Evolutionary conservation across 1,284 basidiomycete species (phyloP).

Genomic region (Pholiota adiposa): DNA sequence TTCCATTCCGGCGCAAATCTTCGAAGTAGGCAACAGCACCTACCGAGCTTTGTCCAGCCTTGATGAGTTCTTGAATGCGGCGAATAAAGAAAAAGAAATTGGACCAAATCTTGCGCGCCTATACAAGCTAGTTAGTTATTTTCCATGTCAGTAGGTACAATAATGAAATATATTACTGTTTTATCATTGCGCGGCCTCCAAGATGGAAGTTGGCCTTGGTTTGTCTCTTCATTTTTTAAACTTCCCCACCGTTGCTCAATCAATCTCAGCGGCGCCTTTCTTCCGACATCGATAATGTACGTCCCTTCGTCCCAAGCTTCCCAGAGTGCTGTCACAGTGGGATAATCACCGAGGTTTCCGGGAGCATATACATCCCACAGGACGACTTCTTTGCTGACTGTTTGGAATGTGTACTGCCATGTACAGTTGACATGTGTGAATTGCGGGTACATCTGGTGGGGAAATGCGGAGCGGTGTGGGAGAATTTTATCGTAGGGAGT

Average conservation of each 20-base stretch:
- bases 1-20: too few species aligned
- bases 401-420: conserved; percentile 1
- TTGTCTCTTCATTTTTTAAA: conserved; percentile 8
- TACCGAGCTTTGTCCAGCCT: conserved; percentile 1
- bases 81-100: conserved; percentile 13
- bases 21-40: conserved; percentile 41
- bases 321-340: too few species aligned
- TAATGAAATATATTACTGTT: background rate
- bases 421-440: conserved; percentile 3
- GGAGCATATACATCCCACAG: conserved; percentile 13
- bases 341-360: conserved; percentile 10
- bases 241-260: conserved; percentile 13
- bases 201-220: conserved; percentile 3
- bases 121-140: background rate
- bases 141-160: background rate
- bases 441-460: background rate
- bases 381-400: conserved; percentile 1
- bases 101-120: conserved; percentile 10
- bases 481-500: conserved; percentile 12
- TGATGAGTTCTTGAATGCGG: conserved; percentile 3
- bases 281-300: conserved; percentile 8
- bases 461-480: conserved; percentile 6
- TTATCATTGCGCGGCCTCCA: conserved; percentile 13
- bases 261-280: conserved; percentile 5
- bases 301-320: too few species aligned